phyloP scores from a whole-genome alignment of 2,329 filamentous ascomycete species.

The Periconia sp. region DNA sequence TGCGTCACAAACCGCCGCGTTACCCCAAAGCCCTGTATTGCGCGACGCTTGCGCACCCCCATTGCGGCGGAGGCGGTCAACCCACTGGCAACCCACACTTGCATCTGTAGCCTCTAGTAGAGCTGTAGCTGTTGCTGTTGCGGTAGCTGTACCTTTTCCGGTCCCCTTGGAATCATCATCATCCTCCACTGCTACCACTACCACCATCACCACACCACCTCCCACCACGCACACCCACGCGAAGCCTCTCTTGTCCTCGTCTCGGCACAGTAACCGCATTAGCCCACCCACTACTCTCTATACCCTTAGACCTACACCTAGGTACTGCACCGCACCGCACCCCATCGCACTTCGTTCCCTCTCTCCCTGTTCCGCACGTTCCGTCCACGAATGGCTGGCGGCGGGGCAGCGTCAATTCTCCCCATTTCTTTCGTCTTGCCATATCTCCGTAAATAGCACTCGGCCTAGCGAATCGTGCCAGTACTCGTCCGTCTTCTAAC shows the following conservation, averaged over 20 bases:
- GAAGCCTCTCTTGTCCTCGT: not conserved
- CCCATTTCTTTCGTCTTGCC: no score
- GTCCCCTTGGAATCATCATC: not conserved
- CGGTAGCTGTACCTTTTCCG: not conserved
- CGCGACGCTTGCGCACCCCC: not conserved
- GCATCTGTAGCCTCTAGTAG: no score
- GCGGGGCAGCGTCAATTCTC: no score
- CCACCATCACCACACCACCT: slow-evolving; percentile 14
- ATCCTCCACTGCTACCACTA: not conserved
- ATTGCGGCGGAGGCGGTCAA: not conserved
- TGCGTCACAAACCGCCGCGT: not conserved
- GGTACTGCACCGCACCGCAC: no score
- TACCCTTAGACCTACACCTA: not conserved
- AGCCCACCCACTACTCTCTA: not conserved
- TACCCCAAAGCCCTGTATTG: not conserved
- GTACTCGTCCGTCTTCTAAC: no score
- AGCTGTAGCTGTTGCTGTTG: no score
- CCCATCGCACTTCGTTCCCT: no score
- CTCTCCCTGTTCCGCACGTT: no score
- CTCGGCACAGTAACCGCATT: not conserved
- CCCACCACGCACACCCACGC: slow-evolving; percentile 7
- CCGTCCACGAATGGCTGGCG: no score
- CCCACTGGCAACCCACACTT: not conserved
- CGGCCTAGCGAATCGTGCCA: no score
- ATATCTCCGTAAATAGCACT: no score